Conservation (phyloP, 495 filamentous ascomycete species). For the Astrocystis sublimbata region DNA sequence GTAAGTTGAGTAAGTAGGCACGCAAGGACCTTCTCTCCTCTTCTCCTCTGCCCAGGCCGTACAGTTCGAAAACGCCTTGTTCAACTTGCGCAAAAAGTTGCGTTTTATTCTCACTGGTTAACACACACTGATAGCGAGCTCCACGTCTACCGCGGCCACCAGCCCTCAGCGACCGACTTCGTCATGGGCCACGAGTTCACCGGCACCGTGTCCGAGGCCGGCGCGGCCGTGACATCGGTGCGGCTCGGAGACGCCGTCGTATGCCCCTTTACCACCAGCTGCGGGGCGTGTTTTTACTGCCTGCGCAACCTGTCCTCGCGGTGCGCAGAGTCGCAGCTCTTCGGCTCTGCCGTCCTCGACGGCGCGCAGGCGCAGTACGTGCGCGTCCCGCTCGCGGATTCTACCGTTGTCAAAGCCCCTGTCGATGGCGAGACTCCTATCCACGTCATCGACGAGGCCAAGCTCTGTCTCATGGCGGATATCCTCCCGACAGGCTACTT, state of each 20-base stretch:
- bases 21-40: no score
- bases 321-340: slow-evolving; percentile 63
- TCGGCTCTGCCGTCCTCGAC: slow-evolving; percentile 55
- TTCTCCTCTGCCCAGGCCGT: no score
- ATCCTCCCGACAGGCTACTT: slow-evolving; percentile 65
- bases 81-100: neutral
- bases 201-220: slow-evolving; percentile 40
- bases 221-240: slow-evolving; percentile 27
- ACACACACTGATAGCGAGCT: slow-evolving; percentile 61
- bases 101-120: neutral
- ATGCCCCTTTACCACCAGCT: slow-evolving; percentile 32
- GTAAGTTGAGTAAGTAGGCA: no score
- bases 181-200: slow-evolving; percentile 52
- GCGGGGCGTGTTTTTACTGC: slow-evolving; percentile 63
- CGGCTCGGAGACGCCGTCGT: slow-evolving; percentile 35
- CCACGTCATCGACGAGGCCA: slow-evolving; percentile 69
- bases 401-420: slow-evolving; percentile 65
- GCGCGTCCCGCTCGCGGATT: slow-evolving; percentile 64
- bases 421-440: no score
- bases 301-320: slow-evolving; percentile 57
- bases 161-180: slow-evolving; percentile 45
- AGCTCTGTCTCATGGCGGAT: slow-evolving; percentile 65
- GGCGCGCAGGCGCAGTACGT: slow-evolving; percentile 72
- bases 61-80: no score
- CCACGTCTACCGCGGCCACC: slow-evolving; percentile 81